Base-by-base conservation (phyloP, 257 asterid species). In the Gynochthodes officinalis region DNA sequence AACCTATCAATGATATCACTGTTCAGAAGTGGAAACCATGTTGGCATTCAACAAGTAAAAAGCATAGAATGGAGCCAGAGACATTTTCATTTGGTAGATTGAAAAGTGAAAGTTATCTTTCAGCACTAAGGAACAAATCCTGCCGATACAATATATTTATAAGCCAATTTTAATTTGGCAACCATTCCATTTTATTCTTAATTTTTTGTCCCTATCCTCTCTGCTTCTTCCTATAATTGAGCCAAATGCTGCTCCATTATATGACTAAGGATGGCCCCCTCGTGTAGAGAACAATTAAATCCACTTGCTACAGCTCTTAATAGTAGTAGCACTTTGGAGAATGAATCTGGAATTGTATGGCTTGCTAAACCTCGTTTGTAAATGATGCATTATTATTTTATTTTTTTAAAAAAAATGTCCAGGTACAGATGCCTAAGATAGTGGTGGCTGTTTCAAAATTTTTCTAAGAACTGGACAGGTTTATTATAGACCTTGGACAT, bases 21-120 rank as follows among this genome's bases (percentile, higher is more conserved):
- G 52, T 58, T 57, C 4, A 58, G 64, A 58, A 28, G 64, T 58
- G 64, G 64, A 58, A 58, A 58, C 40, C 42, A 58, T 13, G 40
- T 58, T 58, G 64, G 64, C 35, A 28, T 3, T 57, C 35, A 6
- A 2, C 5, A 15, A 28, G 18, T 5, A 28, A 35, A 18, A 58
- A 55, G 25, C 27, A 19, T 6, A 58, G 39, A 28, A 4, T 10
- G 37, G 37, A 57, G 19, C 19, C 37, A 57, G 19, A 57, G 35
- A n/a, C 48, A 33, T 27, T n/a, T 30, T 14, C 62, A 57, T 11
- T 57, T 35, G 62, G 1, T 54, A 53, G 4, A 28, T 58, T 28
- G 28, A 58, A 58, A 28, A 12, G 39, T 21, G 39, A 12, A 58
- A 58, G 0, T 13, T 58, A 58, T 30, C 64, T 58, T 30, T 33